These are phyloP conservation scores for Colletotrichum eremochloae DNA, from an alignment of 2,329 filamentous ascomycete genomes.

Conservation along the genomic window DNA sequence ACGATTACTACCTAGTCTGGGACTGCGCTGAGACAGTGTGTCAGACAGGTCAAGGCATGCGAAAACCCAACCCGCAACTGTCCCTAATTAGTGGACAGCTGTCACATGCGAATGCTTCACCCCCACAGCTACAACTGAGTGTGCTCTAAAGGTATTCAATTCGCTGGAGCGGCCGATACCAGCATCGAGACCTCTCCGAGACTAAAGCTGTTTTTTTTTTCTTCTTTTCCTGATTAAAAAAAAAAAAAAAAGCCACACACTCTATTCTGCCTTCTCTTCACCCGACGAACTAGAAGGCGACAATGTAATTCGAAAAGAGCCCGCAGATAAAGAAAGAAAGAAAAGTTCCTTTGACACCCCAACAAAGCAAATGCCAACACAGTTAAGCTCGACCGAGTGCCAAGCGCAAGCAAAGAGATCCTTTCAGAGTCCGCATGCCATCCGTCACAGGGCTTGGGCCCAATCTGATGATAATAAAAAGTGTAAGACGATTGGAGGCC, in stretches of 20 bases:
- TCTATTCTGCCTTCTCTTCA: slow-evolving; percentile 31
- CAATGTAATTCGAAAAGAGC: slow-evolving; percentile 34
- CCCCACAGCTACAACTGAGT: neutral
- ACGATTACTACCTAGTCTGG: neutral
- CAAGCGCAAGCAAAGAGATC: slow-evolving; percentile 15
- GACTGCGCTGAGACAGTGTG: slow-evolving; percentile 29
- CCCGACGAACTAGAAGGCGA: slow-evolving; percentile 33
- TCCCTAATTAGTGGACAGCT: too few species aligned
- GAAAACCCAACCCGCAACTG: slow-evolving; percentile 1
- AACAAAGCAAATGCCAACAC: slow-evolving; percentile 40
- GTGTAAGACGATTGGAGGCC: slow-evolving; percentile 30
- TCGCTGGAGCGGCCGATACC: slow-evolving; percentile 39
- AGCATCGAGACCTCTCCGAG: slow-evolving; percentile 39
- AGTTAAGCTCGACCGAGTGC: slow-evolving; percentile 23
- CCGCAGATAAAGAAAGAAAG: slow-evolving; percentile 27
- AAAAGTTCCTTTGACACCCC: slow-evolving; percentile 20
- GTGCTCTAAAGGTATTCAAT: slow-evolving; percentile 40
- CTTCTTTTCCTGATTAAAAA: too few species aligned
- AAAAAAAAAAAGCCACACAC: slow-evolving; percentile 30
- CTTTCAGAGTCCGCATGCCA: slow-evolving; percentile 25
- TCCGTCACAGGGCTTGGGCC: slow-evolving; percentile 26
- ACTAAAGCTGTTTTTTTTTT: slow-evolving; percentile 34
- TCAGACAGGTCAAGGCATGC: slow-evolving; percentile 24
- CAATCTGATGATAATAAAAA: slow-evolving; percentile 31
- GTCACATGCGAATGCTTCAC: slow-evolving; percentile 18